Evolutionary conservation across 257 asterid genomes (phyloP).

Genomic region (Pogostemon cablin): DNA sequence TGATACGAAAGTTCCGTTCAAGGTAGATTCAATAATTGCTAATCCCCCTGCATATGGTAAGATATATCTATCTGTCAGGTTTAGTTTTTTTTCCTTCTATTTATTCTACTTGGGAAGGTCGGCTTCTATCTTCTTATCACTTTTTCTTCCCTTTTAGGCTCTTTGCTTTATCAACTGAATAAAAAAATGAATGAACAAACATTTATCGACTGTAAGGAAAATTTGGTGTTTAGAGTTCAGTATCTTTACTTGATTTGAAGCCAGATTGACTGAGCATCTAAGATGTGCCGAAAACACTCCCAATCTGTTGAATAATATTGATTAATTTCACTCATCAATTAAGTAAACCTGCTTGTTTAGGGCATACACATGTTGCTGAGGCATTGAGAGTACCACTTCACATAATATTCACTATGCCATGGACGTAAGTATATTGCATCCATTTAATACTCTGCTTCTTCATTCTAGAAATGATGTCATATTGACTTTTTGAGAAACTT

Average conservation of each 20-base stretch:
- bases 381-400: conserved; percentile 82
- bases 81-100: background rate
- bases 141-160: no score
- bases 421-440: conserved; percentile 74
- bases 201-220: background rate
- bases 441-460: background rate
- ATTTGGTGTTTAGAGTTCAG: background rate
- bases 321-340: background rate
- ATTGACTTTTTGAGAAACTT: background rate
- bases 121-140: background rate
- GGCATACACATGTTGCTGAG: conserved; percentile 92
- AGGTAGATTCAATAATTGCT: conserved; percentile 82
- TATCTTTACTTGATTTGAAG: background rate
- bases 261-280: background rate
- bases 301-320: no score
- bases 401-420: conserved; percentile 93
- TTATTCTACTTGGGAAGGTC: background rate
- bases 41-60: conserved; percentile 97
- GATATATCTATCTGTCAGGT: conserved; percentile 12
- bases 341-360: conserved; percentile 42
- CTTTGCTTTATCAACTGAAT: no score
- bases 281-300: conserved; percentile 7
- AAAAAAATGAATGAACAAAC: background rate
- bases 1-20: conserved; percentile 60
- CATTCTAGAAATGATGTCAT: background rate